Percentiles rank a stretch among this genome's conserved stretches.
These are phyloP conservation scores for Coemansia sp. DNA, from an alignment of 192 early-diverging fungal species.

Conservation along the genomic window DNA sequence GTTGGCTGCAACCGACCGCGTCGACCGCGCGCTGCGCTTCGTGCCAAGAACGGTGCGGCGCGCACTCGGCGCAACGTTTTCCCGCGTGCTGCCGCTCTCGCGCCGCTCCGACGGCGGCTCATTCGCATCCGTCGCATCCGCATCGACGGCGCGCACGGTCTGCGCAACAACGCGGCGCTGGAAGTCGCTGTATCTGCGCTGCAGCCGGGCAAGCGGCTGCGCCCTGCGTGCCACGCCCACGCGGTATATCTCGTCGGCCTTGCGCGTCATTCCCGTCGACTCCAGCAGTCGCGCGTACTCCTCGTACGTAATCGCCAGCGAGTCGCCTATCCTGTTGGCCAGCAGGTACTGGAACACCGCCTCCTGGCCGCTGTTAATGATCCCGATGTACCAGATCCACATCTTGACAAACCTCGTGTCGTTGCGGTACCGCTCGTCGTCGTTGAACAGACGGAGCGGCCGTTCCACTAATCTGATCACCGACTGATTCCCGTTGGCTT, in stretches of 20 bases:
- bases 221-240: slow-evolving; percentile 72
- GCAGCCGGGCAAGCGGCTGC: slow-evolving; percentile 66
- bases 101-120: no score
- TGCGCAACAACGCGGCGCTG: slow-evolving; percentile 51
- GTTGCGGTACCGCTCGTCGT: slow-evolving; percentile 59
- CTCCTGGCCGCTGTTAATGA: slow-evolving; percentile 51
- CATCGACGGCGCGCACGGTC: slow-evolving; percentile 13
- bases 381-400: slow-evolving; percentile 64
- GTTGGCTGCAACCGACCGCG: slow-evolving; percentile 33
- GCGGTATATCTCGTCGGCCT: slow-evolving; percentile 64
- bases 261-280: slow-evolving; percentile 38
- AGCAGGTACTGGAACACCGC: slow-evolving; percentile 78
- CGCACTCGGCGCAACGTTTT: slow-evolving; percentile 8
- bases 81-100: neutral
- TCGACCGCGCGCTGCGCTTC: slow-evolving; percentile 24
- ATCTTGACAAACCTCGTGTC: slow-evolving; percentile 62
- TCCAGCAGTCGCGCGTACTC: slow-evolving; percentile 73
- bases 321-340: slow-evolving; percentile 68
- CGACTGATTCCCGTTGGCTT: slow-evolving; percentile 57
- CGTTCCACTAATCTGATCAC: slow-evolving; percentile 58
- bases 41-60: slow-evolving; percentile 37
- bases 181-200: slow-evolving; percentile 62
- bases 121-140: no score
- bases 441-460: slow-evolving; percentile 52
- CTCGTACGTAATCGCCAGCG: slow-evolving; percentile 69